Evolutionary conservation across 768 basidiomycete species (phyloP), one percentile per base, ranked within the genome.

Genomic region (Trametes maxima): DNA sequence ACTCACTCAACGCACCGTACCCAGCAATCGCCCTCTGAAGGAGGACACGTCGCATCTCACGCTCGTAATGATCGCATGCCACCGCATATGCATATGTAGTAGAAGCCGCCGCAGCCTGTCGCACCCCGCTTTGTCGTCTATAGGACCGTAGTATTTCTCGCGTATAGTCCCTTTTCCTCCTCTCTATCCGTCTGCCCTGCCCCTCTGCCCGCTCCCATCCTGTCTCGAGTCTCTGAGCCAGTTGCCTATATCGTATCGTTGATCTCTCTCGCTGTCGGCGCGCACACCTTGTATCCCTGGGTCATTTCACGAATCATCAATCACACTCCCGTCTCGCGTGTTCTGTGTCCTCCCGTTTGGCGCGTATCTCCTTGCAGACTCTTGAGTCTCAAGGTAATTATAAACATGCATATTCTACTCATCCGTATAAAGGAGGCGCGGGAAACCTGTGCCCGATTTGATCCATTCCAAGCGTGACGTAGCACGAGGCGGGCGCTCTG

Each of bases 1-100:
- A 60, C 53, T 63, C 57, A 58, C 62, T 50, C 63, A 59, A 64
- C 59, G 53, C 64, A 60, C 57, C 59, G 63, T 51, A 65, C 66
- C 64, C 62, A 65, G 64, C 63, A 66, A 50, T 65, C 44, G 43
- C 65, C 65, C 68, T 69, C 68, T 67, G 66, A 69, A 64, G 62
- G 62, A 64, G 62, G 62, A 54, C 57, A 47, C 47, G 44, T 63
- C 62, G 62, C 62, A 63, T 59, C 42, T 64, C 54, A 64, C 62
- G 53, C 48, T 54, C 63, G 51, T 64, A 55, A 64, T 64, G 58
- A 60, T 53, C 55, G 51, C 62, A 62, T 57, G 60, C 28, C 28
- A n/a, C 44, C 61, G 61, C 61, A 62, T 61, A 59, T 63, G 61
- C 61, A 62, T 56, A 59, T 64, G 62, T 64, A 59, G 62, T 59